Base-by-base conservation (phyloP, 495 filamentous ascomycete species). In the Ramalina peruviana region DNA sequence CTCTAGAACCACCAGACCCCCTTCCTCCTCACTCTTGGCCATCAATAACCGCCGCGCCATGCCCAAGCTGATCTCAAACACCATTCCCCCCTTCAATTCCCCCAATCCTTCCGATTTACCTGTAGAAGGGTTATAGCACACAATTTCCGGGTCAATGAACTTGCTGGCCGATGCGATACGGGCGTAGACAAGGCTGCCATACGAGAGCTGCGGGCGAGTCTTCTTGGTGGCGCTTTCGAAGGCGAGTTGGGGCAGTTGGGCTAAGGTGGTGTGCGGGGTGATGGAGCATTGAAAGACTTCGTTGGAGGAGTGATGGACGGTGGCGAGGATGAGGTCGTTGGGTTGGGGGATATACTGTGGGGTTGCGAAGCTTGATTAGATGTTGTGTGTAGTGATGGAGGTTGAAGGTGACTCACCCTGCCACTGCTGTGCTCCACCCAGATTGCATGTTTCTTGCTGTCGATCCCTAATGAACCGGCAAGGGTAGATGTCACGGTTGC, bases 151-250 rank as follows among this genome's bases (percentile, higher is more conserved):
- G 55, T 95, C 87, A 67, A 87, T 85, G 59, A 88, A 82, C 39
- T 80, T 79, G 43, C 85, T 82, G 11, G 88, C 75, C 0, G 78
- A 73, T 27, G 92, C 71, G 21, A 76, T 67, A 33, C 92, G 81
- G 12, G 88, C 89, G 65, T 96, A 96, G 27, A 97, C 86, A 10
- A 94, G 62, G 39, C 82, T 76, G 27, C 88, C 87, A 3, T 75
- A 62, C 37, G 68, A 64, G 52, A 98, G 72, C 50, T 82, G 72
- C 3, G 92, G 92, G 9, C 88, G 78, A 3, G 87, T 93, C 63
- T 97, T 98, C 63, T 87, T 93, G 36, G 81, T 89, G 21, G 87
- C 92, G 51, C 79, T 78, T 64, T 95, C 88, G 62, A 98, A 98
- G 20, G 89, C 76, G 7, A 98, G 75, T 57, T 94, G 85, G 0